Evolutionary conservation across 73 alveolate genomes (phyloP).

Genomic region (Loxodes magnus): DNA sequence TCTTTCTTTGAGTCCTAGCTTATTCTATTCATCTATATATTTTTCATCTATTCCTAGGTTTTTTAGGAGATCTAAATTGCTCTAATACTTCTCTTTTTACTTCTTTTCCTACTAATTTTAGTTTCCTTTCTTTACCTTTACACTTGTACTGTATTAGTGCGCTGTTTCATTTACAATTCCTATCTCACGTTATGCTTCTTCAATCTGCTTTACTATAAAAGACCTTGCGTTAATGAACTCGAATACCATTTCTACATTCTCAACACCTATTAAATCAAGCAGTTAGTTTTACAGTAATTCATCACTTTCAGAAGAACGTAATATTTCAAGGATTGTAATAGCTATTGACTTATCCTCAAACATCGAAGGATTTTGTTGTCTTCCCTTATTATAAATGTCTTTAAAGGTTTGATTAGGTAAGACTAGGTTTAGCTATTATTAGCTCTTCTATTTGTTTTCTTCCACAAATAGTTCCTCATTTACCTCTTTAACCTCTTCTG

Average conservation of each 20-base stretch:
- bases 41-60: no score
- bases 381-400: no score
- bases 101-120: constrained; percentile 19
- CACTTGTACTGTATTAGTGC: constrained; percentile 15
- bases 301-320: constrained; percentile 16
- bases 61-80: constrained; percentile 33
- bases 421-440: no score
- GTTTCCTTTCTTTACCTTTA: constrained; percentile 11
- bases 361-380: no score
- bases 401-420: no score
- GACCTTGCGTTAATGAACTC: constrained; percentile 25
- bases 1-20: constrained; percentile 29
- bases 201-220: constrained; percentile 11
- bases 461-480: no score
- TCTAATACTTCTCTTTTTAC: constrained; percentile 20
- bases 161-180: constrained; percentile 8
- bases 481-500: no score
- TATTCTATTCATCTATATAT: constrained; percentile 36
- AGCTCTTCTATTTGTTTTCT: no score
- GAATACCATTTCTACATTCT: constrained; percentile 33
- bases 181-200: constrained; percentile 16
- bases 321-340: constrained; percentile 16
- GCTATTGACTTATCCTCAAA: no score
- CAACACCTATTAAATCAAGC: constrained; percentile 41
- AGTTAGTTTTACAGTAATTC: constrained; percentile 44